Percentiles rank a stretch among this genome's conserved stretches.
phyloP scores from a whole-genome alignment of 2,329 filamentous ascomycete genomes.

The Pyricularia sp. region DNA sequence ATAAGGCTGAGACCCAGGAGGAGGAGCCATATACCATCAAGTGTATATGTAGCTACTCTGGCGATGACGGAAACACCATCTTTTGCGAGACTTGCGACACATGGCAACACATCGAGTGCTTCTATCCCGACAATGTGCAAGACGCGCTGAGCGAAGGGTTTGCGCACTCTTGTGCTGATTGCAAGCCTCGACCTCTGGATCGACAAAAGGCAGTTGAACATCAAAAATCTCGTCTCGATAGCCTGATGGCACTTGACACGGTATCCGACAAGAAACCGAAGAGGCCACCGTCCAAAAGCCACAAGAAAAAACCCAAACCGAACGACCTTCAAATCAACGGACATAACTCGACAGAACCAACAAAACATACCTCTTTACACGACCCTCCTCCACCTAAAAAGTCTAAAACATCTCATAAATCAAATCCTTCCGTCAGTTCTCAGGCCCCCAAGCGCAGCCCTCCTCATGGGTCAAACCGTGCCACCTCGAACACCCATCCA shows the following conservation, averaged over 20 bases:
- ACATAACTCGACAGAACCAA: conserved; percentile 44
- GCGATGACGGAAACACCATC: conserved; percentile 96
- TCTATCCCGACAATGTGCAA: conserved; percentile 68
- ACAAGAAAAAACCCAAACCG: conserved; percentile 83
- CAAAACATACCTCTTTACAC: conserved; percentile 31
- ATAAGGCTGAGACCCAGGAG: conserved; percentile 49
- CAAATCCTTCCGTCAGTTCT: conserved; percentile 68
- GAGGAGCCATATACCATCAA: conserved; percentile 92
- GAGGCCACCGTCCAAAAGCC: conserved; percentile 66
- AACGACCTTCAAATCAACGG: conserved; percentile 58
- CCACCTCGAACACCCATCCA: conserved; percentile 45
- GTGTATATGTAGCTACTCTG: conserved; percentile 88
- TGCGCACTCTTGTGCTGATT: conserved; percentile 82
- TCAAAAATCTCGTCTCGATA: conserved; percentile 49
- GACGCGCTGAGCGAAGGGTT: conserved; percentile 63
- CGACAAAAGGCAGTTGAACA: conserved; percentile 65
- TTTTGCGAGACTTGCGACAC: conserved; percentile 93
- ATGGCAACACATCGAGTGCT: conserved; percentile 98
- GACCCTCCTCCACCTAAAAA: conserved; percentile 61
- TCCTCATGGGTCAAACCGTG: conserved; percentile 52
- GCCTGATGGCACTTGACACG: conserved; percentile 29
- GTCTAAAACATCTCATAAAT: conserved; percentile 69
- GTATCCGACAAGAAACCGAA: conserved; percentile 61
- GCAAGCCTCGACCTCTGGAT: conserved; percentile 70
- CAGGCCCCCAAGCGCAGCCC: conserved; percentile 56